Base-by-base conservation (phyloP, 192 early-diverging fungal genomes). In the Umbelopsis isabellina region DNA sequence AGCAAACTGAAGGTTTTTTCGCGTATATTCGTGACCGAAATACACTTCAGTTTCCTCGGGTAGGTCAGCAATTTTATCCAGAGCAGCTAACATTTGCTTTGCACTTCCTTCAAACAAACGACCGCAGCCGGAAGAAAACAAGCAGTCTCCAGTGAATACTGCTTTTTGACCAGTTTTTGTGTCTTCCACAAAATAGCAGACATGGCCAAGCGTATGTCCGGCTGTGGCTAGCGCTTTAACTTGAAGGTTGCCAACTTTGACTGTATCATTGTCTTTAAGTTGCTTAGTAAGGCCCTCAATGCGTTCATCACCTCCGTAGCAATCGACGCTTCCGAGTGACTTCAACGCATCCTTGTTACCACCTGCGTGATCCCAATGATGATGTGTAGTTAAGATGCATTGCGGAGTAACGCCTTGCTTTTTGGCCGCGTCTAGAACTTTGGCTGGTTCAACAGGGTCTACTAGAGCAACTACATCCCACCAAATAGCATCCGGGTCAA, bases 11-110 rank as follows among this genome's bases (percentile, higher is more conserved):
- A 91, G 77, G 69, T 93, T 91, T 12, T 82, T 73, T 7, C 70
- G 69, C 3, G 95, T 99, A 69, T 99, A 98, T 77, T 98, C 97
- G 73, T 99, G 95, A 2, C 95, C 94, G 75, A 91, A 94, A 65
- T 91, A 98, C 8, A 98, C 94, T 65, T 86, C 79, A 1, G 96
- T 98, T 37, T 93, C 90, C 12, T 82, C 70, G 0, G 94, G 95
- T 18, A 99, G 82, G 1, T 66, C 58, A 0, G 82, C 92, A 16
- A 98, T 78, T 27, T 82, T 86, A 1, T 83, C 82, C 25, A 98
- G 84, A 11, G 90, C 91, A 37, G 87, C 79, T 80, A 93, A 78
- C 97, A 98, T 97, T 49, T 96, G 89, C 35, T 82, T 73, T 0
- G 93, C 83, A 0, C 90, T 91, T 13, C 95, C 97, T 75, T 98